Conservation (phyloP, 192 early-diverging fungal genomes). For the Chytriomyces sp. region DNA sequence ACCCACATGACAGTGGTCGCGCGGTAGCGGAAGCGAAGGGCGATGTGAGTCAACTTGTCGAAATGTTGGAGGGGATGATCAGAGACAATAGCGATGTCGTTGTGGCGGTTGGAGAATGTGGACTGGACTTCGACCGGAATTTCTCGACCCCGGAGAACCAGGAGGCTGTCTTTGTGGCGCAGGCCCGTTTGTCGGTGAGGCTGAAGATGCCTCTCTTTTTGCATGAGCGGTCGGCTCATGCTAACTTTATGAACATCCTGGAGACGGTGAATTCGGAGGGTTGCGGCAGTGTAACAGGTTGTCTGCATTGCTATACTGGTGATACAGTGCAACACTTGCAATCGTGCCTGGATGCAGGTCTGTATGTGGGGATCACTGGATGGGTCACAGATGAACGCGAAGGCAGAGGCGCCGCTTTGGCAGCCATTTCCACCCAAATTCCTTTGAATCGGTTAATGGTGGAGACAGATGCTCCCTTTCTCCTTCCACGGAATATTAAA, state of each 20-base stretch:
- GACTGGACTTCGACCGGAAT: conserved; percentile 90
- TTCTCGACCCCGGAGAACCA: conserved; percentile 35
- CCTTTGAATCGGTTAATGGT: conserved; percentile 84
- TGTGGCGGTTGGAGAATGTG: conserved; percentile 94
- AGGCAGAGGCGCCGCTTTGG: conserved; percentile 36
- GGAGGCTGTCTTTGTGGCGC: conserved; percentile 62
- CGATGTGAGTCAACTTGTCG: background rate
- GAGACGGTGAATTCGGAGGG: conserved; percentile 53
- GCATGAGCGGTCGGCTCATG: conserved; percentile 83
- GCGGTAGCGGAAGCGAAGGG: background rate
- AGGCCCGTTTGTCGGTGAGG: conserved; percentile 76
- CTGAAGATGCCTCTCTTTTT: conserved; percentile 88
- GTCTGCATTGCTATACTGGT: conserved; percentile 92
- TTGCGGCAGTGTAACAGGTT: conserved; percentile 61
- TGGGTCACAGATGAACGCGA: conserved; percentile 62
- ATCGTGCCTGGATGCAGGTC: conserved; percentile 61
- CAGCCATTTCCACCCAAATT: conserved; percentile 64
- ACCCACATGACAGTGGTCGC: conserved; percentile 39
- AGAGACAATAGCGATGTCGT: conserved; percentile 42
- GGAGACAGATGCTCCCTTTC: conserved; percentile 70
- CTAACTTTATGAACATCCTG: conserved; percentile 73
- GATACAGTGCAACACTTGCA: conserved; percentile 63
- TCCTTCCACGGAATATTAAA: conserved; percentile 31
- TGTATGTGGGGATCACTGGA: conserved; percentile 95
- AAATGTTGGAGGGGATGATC: conserved; percentile 27